Evolutionary conservation across 352 stramenopile genomes (phyloP).

Genomic region (Phytophthora melonis): DNA sequence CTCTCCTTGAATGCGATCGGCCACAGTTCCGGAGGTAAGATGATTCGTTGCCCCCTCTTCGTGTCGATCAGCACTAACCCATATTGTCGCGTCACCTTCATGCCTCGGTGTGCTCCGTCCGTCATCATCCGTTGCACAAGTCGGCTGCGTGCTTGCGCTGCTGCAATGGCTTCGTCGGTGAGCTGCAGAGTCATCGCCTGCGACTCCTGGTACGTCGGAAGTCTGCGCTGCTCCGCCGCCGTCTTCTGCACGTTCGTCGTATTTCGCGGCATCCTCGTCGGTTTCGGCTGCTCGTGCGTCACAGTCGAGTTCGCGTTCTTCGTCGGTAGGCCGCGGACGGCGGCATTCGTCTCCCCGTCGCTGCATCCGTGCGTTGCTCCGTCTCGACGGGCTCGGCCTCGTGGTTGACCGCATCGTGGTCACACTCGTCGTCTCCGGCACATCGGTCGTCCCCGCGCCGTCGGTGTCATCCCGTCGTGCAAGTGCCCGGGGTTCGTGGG

Average conservation of each 20-base stretch:
- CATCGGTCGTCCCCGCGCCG: background rate
- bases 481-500: too few species aligned
- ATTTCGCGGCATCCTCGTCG: background rate
- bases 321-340: too few species aligned
- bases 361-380: background rate
- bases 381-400: background rate
- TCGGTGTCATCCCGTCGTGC: background rate
- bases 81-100: background rate
- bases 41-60: background rate
- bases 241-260: background rate
- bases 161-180: background rate
- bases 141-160: background rate
- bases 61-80: background rate
- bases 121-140: background rate
- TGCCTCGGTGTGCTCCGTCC: background rate
- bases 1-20: background rate
- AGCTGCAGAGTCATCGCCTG: background rate
- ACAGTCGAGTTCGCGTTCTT: background rate
- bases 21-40: background rate
- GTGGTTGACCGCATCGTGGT: background rate
- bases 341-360: background rate
- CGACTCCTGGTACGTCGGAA: background rate
- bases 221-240: background rate
- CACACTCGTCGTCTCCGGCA: background rate
- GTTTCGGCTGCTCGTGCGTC: background rate